Evolutionary conservation across 169 alveolate species (phyloP), one percentile per base, ranked within the genome.

Genomic region (Plasmodium falciparum): DNA sequence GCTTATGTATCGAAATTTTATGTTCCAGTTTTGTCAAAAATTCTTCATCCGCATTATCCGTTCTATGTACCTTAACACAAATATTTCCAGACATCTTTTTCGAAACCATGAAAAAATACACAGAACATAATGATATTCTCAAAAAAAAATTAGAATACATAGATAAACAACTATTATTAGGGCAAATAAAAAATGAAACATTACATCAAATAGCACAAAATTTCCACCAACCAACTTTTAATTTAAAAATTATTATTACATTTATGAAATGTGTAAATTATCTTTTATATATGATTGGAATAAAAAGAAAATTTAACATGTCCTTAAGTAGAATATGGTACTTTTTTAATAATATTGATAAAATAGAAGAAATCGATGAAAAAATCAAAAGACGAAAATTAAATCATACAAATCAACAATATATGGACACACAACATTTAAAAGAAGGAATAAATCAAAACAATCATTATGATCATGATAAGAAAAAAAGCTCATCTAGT

Each of bases 11-110:
- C 43, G 92, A 86, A 86, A 58, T 72, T 3, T 58, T 86, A 45
- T 86, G 88, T 66, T 86, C 92, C 0, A 86, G 92, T 33, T 86
- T 86, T 71, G 92, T 86, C 0, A 86, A 86, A 71, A 86, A 86
- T 52, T 86, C 92, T 1, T 86, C 92, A 13, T 86, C 92, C 1
- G 92, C 92, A 13, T 12, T 86, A 39, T 72, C 92, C 2, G 92
- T 86, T 8, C 26, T 86, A 17, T 86, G 92, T 43, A 71, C 88
- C 5, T 54, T 86, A 26, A 72, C 88, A 9, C 59, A 86, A 1
- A n/a, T 86, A 1, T 86, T 86, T 73, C 92, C 92, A 2, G 88
- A 70, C 1, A 26, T 86, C 1, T 54, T 71, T 20, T 1, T 61
- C 7, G 92, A 86, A 22, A 75, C 43, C 3, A 73, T 73, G 43